phyloP scores from a whole-genome alignment of 2,329 filamentous ascomycete genomes.

The Colletotrichum eleusines region DNA sequence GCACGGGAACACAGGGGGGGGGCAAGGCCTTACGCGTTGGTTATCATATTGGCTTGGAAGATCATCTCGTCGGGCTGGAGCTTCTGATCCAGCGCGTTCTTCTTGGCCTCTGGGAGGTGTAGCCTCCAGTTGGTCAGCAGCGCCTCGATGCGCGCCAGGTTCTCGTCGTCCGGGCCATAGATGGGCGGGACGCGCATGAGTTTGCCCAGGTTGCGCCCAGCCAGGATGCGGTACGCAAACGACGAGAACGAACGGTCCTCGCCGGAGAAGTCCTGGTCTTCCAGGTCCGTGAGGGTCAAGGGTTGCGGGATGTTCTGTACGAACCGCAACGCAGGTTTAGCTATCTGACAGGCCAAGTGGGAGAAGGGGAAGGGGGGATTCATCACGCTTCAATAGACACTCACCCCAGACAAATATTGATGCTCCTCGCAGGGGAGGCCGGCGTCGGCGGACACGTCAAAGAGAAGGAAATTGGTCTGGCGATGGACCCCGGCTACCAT shows the following conservation, averaged over 20 bases:
- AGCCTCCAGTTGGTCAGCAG: constrained; percentile 80
- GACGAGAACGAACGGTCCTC: constrained; percentile 82
- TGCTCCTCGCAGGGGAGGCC: constrained; percentile 85
- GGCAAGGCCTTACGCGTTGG: constrained; percentile 60
- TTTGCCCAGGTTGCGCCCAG: constrained; percentile 80
- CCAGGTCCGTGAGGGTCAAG: constrained; percentile 78
- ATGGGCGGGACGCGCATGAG: constrained; percentile 73
- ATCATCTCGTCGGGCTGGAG: constrained; percentile 88
- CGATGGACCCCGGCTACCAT: constrained; percentile 86
- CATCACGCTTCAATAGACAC: constrained; percentile 45
- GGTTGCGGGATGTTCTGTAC: constrained; percentile 68
- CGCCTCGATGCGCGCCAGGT: constrained; percentile 63
- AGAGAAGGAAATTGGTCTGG: constrained; percentile 77
- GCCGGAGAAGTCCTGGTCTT: constrained; percentile 79
- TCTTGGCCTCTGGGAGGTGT: constrained; percentile 80
- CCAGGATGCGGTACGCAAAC: constrained; percentile 86
- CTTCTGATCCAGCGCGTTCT: constrained; percentile 75
- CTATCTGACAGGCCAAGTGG: background rate
- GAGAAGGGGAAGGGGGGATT: background rate
- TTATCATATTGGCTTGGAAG: constrained; percentile 90
- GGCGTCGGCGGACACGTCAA: constrained; percentile 75
- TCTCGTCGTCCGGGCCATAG: constrained; percentile 66
- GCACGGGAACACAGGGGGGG: background rate
- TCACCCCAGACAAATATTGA: constrained; percentile 73
- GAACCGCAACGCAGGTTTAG: background rate